These are phyloP conservation scores for Penicillium sp. DNA, from an alignment of 2,329 filamentous ascomycete genomes.

Conservation along the genomic window DNA sequence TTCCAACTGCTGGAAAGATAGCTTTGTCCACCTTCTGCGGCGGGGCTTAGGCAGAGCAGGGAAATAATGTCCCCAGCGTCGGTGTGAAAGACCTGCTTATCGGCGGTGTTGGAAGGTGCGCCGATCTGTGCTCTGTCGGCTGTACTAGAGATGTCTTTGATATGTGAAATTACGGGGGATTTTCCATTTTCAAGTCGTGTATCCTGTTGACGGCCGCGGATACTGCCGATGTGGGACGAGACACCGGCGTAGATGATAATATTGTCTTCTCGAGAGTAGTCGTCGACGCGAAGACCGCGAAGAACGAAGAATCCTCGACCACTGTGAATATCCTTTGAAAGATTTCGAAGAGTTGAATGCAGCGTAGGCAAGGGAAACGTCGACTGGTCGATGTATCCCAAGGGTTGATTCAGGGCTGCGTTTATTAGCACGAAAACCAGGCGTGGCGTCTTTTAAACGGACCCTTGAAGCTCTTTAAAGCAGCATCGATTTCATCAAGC, in stretches of 20 bases:
- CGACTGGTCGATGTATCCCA: constrained; percentile 43
- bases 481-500: constrained; percentile 45
- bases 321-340: constrained; percentile 39
- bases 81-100: constrained; percentile 55
- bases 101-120: constrained; percentile 22
- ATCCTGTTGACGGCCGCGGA: constrained; percentile 44
- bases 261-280: constrained; percentile 35
- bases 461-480: constrained; percentile 45
- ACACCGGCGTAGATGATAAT: constrained; percentile 45
- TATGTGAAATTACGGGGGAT: constrained; percentile 55
- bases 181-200: constrained; percentile 18
- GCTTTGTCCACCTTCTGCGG: constrained; percentile 52
- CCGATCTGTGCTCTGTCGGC: constrained; percentile 14
- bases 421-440: constrained; percentile 11
- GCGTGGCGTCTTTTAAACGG: background rate
- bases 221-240: constrained; percentile 41
- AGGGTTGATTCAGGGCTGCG: constrained; percentile 30
- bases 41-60: constrained; percentile 47
- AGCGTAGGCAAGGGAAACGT: constrained; percentile 45
- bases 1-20: constrained; percentile 54
- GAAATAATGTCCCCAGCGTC: constrained; percentile 56
- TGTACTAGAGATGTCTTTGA: constrained; percentile 56
- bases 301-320: constrained; percentile 48
- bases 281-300: constrained; percentile 40
- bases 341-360: constrained; percentile 28